A percentile compares a stretch with the other conserved stretches of the same genome.
These are phyloP conservation scores for Austroboletus festivus DNA, from an alignment of 768 basidiomycete genomes.

Conservation along the genomic window DNA sequence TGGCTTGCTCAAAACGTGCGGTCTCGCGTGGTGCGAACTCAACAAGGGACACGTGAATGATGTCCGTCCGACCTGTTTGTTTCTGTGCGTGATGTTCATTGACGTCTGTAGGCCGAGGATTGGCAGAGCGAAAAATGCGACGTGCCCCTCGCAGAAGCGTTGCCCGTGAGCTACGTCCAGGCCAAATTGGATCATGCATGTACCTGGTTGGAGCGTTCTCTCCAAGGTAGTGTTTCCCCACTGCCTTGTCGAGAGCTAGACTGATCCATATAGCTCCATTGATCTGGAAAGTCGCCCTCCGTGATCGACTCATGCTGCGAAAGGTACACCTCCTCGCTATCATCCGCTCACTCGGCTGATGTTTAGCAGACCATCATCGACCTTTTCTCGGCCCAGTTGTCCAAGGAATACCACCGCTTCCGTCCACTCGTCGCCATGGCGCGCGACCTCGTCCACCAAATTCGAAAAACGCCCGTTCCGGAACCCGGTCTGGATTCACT, in stretches of 20 bases:
- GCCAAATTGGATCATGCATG: constrained; percentile 57
- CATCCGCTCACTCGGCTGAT: constrained; percentile 4
- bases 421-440: constrained; percentile 17
- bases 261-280: constrained; percentile 38
- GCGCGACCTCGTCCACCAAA: constrained; percentile 13
- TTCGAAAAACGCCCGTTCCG: constrained; percentile 30
- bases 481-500: constrained; percentile 43
- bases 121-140: constrained; percentile 91
- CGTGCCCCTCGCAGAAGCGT: constrained; percentile 64
- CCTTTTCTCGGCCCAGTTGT: constrained; percentile 23
- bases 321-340: constrained; percentile 39
- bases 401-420: constrained; percentile 26
- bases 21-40: constrained; percentile 79
- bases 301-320: constrained; percentile 52
- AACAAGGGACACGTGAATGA: constrained; percentile 73
- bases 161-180: constrained; percentile 52
- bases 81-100: no score
- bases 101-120: constrained; percentile 82
- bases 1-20: constrained; percentile 76
- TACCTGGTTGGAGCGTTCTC: constrained; percentile 51
- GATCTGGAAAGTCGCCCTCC: constrained; percentile 51
- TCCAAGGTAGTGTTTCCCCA: constrained; percentile 37
- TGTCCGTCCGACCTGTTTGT: no score
- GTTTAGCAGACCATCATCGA: constrained; percentile 23
- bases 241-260: background rate